Percentiles rank a stretch among this genome's conserved stretches.
phyloP scores from a whole-genome alignment of 371 early-diverging fungal species.

The Mortierella sp. region DNA sequence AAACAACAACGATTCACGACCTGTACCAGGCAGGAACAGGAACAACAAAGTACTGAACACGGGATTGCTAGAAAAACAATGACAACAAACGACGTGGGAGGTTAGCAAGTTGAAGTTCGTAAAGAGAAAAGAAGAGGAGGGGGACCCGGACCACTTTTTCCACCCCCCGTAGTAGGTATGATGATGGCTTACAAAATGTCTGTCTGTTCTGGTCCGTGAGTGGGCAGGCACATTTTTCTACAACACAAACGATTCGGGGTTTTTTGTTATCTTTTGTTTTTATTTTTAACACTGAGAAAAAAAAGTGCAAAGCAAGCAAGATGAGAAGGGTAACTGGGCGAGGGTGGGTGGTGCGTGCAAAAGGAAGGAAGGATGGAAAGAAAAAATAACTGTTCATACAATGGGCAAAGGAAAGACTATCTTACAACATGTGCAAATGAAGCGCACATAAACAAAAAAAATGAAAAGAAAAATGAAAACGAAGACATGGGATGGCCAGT shows the following conservation, averaged over 20 bases:
- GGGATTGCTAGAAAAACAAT: background rate
- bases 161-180: background rate
- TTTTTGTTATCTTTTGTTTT: background rate
- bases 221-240: background rate
- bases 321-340: background rate
- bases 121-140: background rate
- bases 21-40: no score
- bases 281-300: background rate
- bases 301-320: background rate
- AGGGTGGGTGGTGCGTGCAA: background rate
- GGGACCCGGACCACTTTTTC: conserved; percentile 15
- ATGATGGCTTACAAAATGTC: background rate
- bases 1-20: background rate
- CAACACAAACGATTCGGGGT: background rate
- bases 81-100: background rate
- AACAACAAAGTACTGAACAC: no score
- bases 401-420: background rate
- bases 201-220: conserved; percentile 9
- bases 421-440: conserved; percentile 17
- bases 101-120: background rate
- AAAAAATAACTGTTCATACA: background rate
- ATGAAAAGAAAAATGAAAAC: background rate
- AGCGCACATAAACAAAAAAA: conserved; percentile 2
- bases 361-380: conserved; percentile 5
- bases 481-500: background rate